Evolutionary conservation across 2,329 filamentous ascomycete genomes (phyloP).

Genomic region (Coniochaeta ligniaria): DNA sequence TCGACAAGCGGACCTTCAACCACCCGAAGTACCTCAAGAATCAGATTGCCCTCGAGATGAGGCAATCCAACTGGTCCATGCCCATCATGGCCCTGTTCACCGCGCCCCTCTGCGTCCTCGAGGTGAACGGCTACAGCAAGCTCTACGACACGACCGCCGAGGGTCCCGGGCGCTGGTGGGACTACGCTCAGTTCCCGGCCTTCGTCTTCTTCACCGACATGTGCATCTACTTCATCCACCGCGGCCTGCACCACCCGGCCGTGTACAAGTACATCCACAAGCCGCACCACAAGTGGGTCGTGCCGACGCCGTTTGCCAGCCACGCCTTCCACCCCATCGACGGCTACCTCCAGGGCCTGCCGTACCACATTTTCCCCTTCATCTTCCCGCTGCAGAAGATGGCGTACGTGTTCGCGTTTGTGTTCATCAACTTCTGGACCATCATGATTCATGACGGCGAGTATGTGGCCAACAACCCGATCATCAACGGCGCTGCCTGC

Average conservation of each 20-base stretch:
- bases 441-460: slow-evolving; percentile 95
- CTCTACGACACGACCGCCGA: slow-evolving; percentile 77
- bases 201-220: slow-evolving; percentile 87
- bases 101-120: slow-evolving; percentile 70
- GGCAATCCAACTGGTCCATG: slow-evolving; percentile 68
- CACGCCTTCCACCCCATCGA: slow-evolving; percentile 94
- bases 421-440: slow-evolving; percentile 95
- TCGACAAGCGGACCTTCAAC: slow-evolving; percentile 81
- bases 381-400: slow-evolving; percentile 89
- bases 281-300: slow-evolving; percentile 99
- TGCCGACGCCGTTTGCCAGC: slow-evolving; percentile 88
- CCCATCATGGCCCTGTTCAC: slow-evolving; percentile 80
- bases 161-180: slow-evolving; percentile 72
- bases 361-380: slow-evolving; percentile 91
- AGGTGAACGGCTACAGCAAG: slow-evolving; percentile 78
- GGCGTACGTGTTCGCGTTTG: slow-evolving; percentile 77
- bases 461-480: slow-evolving; percentile 81
- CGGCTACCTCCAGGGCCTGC: slow-evolving; percentile 79
- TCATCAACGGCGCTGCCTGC: slow-evolving; percentile 92
- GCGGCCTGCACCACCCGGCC: slow-evolving; percentile 70
- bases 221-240: slow-evolving; percentile 88
- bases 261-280: slow-evolving; percentile 91
- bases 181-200: slow-evolving; percentile 75
- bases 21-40: slow-evolving; percentile 96
- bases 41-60: slow-evolving; percentile 80